Conservation (phyloP, 306 rosid species). For the Pachyrhizus erosus region DNA sequence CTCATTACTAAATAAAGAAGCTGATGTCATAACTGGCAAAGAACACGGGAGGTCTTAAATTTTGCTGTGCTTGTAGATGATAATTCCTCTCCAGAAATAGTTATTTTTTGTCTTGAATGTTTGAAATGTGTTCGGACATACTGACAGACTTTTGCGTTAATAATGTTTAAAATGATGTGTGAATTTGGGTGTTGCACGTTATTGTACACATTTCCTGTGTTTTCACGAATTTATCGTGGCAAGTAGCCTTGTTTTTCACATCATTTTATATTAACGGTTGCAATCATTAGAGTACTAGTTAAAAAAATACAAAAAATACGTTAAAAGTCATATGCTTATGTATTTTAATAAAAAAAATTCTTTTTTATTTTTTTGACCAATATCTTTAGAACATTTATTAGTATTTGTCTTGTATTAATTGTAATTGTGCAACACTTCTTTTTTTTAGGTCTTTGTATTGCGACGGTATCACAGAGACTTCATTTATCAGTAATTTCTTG, state of each 20-base stretch:
- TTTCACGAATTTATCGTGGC: not conserved
- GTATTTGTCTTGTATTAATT: no score
- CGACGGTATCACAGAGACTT: no score
- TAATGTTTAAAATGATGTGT: not conserved
- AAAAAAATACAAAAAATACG: no score
- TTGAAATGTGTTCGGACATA: not conserved
- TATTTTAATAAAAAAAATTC: no score
- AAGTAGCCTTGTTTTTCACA: slow-evolving; percentile 1
- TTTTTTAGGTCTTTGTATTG: no score
- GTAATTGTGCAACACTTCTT: not conserved
- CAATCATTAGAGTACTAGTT: no score
- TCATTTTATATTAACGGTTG: not conserved
- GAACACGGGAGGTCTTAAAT: not conserved
- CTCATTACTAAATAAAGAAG: not conserved
- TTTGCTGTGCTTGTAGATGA: not conserved
- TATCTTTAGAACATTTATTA: no score
- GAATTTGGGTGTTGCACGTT: not conserved
- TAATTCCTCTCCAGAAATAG: not conserved
- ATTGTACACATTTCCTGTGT: not conserved
- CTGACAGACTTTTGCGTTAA: not conserved
- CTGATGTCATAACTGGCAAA: not conserved
- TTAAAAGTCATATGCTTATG: no score
- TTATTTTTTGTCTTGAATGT: not conserved
- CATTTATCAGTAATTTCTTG: not conserved
- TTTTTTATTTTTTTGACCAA: no score